These are phyloP conservation scores for Ascobolus immersus DNA, from an alignment of 495 filamentous ascomycete species.

Conservation along the genomic window DNA sequence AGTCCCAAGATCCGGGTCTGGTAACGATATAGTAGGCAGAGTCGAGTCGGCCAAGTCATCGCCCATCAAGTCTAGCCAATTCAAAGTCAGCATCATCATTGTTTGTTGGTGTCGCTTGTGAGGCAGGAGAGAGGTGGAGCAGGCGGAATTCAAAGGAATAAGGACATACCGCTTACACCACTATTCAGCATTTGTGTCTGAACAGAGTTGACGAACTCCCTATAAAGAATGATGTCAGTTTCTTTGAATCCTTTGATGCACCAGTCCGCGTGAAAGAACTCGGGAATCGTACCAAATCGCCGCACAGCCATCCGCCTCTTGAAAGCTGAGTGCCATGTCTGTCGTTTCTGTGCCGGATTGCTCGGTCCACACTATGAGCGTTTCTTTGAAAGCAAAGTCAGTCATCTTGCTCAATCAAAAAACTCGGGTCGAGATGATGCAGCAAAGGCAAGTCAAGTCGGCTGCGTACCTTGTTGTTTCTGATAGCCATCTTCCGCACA, in stretches of 20 bases:
- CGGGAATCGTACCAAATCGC: conserved; percentile 66
- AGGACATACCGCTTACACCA: conserved; percentile 9
- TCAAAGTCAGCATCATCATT: conserved; percentile 29
- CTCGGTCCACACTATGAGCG: conserved; percentile 95
- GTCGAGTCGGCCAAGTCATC: conserved; percentile 28
- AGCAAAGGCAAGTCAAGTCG: conserved; percentile 8
- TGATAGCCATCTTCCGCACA: conserved; percentile 89
- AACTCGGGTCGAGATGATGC: too few species aligned
- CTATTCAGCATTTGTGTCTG: conserved; percentile 35
- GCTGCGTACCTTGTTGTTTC: conserved; percentile 97
- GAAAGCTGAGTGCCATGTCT: conserved; percentile 96
- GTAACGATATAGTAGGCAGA: too few species aligned
- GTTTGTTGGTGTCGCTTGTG: conserved; percentile 6
- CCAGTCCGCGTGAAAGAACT: background rate
- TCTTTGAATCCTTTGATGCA: background rate
- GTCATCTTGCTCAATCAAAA: background rate
- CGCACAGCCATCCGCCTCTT: conserved; percentile 84
- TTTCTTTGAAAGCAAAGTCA: conserved; percentile 29
- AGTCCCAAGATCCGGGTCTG: conserved; percentile 49
- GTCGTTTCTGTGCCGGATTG: conserved; percentile 69
- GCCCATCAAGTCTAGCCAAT: conserved; percentile 49
- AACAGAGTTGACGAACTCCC: conserved; percentile 74
- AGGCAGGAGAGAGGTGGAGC: background rate
- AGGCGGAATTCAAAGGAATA: conserved; percentile 1
- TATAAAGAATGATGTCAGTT: conserved; percentile 16